Evolutionary conservation across 116 monocot species (phyloP), one percentile per base, ranked within the genome.

Genomic region (Trichopus zeylanicus): DNA sequence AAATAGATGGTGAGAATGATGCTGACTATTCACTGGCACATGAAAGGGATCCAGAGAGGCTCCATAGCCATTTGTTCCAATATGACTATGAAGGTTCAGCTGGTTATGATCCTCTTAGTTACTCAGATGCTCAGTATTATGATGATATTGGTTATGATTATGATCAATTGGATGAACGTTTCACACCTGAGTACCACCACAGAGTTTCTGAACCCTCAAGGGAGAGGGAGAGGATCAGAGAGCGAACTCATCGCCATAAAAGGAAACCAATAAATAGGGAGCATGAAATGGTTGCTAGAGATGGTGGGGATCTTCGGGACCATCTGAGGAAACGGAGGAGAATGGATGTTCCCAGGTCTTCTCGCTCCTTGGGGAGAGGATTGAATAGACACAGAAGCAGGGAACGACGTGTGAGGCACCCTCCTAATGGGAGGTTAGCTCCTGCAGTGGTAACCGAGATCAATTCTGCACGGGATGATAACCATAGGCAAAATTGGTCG

Each of bases 1-100:
- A 74, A 25, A 29, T 72, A 30, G 61, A 54, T 23, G 59, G 71
- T 53, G 76, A 74, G 23, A 73, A 76, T 46, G 77, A 83, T 67
- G 61, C 48, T 56, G 63, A 73, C 19, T 72, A 78, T 33, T 31
- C 65, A 37, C 51, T 67, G 32, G 57, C 37, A 29, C 77, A 57
- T 22, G 76, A 76, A 48, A 63, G 48, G 16, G 78, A 73, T 16
- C 57, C 65, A 39, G 69, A 80, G 57, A 46, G 63, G 59, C 63
- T 53, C 30, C 59, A 59, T 28, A 26, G 65, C 46, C 53, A 57
- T 18, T 28, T 72, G 7, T 26, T 67, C 13, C 26, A 32, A 5
- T 75, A 83, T 62, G 78, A 62, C 67, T 65, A 65, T 62, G 70
- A 72, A 59, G 64, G 20, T 48, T 53, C 64, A 24, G 29, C 61